These are phyloP conservation scores for Seiridium cupressi DNA, from an alignment of 2,329 filamentous ascomycete genomes.

Conservation along the genomic window DNA sequence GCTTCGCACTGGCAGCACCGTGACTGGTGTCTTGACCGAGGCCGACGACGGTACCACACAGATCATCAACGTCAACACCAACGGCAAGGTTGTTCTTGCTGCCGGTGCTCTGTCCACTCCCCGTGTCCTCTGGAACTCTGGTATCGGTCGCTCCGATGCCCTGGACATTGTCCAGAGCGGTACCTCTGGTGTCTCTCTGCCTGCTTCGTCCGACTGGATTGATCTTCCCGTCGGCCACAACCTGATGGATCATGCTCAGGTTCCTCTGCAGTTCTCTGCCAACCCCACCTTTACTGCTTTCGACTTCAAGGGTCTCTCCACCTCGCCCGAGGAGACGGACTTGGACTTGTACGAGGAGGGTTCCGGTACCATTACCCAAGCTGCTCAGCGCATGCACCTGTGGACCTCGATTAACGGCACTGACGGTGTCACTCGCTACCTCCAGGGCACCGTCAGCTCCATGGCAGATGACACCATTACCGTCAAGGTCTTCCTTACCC, in stretches of 20 bases:
- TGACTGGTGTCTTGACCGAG: constrained; percentile 2
- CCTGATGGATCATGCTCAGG: neutral
- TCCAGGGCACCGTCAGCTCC: constrained; percentile 1
- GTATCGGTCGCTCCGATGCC: constrained; percentile 4
- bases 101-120: constrained; percentile 2
- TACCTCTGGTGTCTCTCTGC: neutral
- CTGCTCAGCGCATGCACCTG: constrained; percentile 5
- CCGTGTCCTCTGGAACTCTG: constrained; percentile 5
- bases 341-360: neutral
- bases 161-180: neutral
- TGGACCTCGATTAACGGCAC: constrained; percentile 1
- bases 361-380: neutral
- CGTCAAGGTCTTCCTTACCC: neutral
- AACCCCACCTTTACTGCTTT: neutral
- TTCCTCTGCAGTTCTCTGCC: neutral
- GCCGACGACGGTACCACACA: neutral
- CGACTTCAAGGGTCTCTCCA: neutral
- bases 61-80: constrained; percentile 4
- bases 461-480: neutral
- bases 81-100: constrained; percentile 5
- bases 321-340: neutral
- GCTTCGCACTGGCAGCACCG: neutral
- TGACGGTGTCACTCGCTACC: constrained; percentile 3
- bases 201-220: neutral
- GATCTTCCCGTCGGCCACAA: constrained; percentile 4